Base-by-base conservation (phyloP, 495 filamentous ascomycete species). In the Xylaria telfairii region DNA sequence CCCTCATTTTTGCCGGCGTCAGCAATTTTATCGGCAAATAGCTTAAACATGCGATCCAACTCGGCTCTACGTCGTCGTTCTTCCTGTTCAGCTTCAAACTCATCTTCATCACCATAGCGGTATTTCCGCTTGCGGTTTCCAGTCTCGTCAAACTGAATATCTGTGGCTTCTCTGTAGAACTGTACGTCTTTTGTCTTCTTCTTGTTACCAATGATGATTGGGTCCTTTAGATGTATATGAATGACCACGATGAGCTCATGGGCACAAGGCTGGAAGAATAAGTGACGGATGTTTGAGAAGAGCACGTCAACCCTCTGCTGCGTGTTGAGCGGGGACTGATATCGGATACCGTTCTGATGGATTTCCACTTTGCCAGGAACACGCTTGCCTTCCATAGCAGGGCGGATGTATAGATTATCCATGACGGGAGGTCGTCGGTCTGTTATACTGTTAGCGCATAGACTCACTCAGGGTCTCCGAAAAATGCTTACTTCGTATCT, bases 121-220 rank as follows among this genome's bases (percentile, higher is more conserved):
- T 98, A 96, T 83, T 97, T 97, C 61, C 96, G 92, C 82, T 98
- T 97, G 56, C 96, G 88, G 78, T 98, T 98, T 70, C 96, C 96
- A 42, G 96, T 99, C 83, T 99, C 96, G 78, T 99, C 96, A 74
- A 99, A 98, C 77, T 96, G 93, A 82, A 98, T 98, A 73, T 99
- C 96, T 1, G 96, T 98, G 13, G 96, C 96, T 82, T 99, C 96
- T 54, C 96, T 89, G 71, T 97, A 97, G 84, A 99, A 99, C 78
- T 99, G 96, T 0, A 99, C 91, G 81, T 99, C 96, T 80, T 95
- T 96, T 5, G 96, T 95, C 87, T 98, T 98, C 75, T 86, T 86
- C 85, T 95, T 94, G 87, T 98, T 98, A 46, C 96, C 96, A 70
- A 99, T 93, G 83, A 99, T 92, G 79, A 99, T 98, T 8, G 96